Conservation (phyloP, 164 flowering plant species). For the Buxus sempervirens region DNA sequence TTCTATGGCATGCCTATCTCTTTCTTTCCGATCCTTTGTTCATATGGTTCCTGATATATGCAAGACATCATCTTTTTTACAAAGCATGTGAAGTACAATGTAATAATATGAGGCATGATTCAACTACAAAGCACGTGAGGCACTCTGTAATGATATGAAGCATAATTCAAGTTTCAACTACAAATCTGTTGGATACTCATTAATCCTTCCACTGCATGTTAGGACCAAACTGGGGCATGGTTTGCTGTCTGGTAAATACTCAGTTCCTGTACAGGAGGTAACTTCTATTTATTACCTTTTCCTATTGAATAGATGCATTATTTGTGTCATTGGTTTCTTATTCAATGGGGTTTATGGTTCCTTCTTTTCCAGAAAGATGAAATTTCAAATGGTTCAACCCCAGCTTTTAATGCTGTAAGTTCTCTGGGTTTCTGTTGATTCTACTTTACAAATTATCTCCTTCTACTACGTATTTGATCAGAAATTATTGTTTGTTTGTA, state of each 20-base stretch:
- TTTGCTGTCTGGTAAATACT: constrained; percentile 90
- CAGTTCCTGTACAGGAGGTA: constrained; percentile 69
- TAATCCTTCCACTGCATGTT: constrained; percentile 25
- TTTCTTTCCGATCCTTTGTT: no score
- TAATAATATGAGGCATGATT: not conserved
- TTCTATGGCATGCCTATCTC: no score
- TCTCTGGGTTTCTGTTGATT: constrained; percentile 3
- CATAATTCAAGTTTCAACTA: not conserved
- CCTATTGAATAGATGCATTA: not conserved
- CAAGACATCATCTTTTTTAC: not conserved
- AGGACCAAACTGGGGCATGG: constrained; percentile 97
- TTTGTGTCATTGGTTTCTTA: not conserved
- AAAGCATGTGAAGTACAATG: no score
- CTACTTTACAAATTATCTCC: no score
- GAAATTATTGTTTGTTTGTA: no score
- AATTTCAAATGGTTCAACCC: constrained; percentile 28
- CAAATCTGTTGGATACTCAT: not conserved
- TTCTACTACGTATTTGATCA: no score
- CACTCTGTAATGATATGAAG: no score
- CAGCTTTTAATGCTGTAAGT: constrained; percentile 51
- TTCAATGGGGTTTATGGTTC: constrained; percentile 6
- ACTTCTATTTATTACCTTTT: constrained; percentile 14
- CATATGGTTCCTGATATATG: no score
- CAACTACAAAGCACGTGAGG: no score
- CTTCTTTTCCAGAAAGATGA: constrained; percentile 45